A percentile compares a stretch with the other conserved stretches of the same genome.
Conservation (phyloP, 345 rosid species). For the Raphanus sativus region DNA sequence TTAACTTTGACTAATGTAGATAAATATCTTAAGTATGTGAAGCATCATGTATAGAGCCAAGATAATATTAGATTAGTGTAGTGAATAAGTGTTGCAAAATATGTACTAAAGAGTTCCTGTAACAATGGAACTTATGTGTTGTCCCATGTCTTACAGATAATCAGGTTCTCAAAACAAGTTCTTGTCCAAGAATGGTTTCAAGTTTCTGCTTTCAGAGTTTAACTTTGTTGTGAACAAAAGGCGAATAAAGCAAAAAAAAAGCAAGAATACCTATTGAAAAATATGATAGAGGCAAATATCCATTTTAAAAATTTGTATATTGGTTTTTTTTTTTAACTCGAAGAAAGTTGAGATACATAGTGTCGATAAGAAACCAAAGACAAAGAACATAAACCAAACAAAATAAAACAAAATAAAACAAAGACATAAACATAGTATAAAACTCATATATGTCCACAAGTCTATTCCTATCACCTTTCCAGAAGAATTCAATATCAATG, state of each 20-base stretch:
- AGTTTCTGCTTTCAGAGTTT: neutral
- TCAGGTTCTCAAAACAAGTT: neutral
- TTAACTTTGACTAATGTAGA: conserved; percentile 10
- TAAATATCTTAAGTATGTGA: conserved; percentile 8
- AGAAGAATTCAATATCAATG: no score
- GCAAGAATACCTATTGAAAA: neutral
- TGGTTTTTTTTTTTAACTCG: no score
- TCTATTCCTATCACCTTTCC: no score
- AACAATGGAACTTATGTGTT: conserved; percentile 30
- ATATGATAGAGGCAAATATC: neutral
- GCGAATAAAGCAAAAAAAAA: no score
- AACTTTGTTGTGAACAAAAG: neutral
- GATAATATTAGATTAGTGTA: conserved; percentile 25
- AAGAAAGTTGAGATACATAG: no score
- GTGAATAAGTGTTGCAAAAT: conserved; percentile 11
- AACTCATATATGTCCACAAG: no score
- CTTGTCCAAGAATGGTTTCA: neutral
- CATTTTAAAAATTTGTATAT: neutral
- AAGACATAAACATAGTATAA: no score
- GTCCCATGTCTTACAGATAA: conserved; percentile 5
- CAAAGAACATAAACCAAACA: no score
- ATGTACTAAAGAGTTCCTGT: conserved; percentile 18
- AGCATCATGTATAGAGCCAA: conserved; percentile 21
- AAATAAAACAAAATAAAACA: no score
- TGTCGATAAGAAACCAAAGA: no score